Percentiles rank a stretch among this genome's conserved stretches.
Conservation (phyloP, 352 stramenopile species). For the Globisporangium polare region DNA sequence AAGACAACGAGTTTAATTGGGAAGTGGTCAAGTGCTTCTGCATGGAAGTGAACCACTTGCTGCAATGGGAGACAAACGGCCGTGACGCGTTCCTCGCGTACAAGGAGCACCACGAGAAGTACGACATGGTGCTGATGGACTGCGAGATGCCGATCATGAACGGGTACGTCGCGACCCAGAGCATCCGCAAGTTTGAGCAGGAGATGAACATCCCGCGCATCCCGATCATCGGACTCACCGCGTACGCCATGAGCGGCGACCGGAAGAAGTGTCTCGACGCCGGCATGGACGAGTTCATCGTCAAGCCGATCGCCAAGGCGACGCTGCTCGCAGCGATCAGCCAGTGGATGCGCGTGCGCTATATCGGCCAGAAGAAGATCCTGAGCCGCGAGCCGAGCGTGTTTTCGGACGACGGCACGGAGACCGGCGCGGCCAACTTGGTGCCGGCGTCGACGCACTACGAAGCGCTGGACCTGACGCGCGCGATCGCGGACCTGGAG, state of each 20-base stretch:
- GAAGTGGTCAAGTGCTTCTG: constrained; percentile 88
- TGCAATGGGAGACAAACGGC: constrained; percentile 83
- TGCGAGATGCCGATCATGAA: constrained; percentile 89
- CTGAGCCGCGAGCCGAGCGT: constrained; percentile 28
- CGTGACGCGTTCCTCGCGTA: constrained; percentile 67
- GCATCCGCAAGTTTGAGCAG: constrained; percentile 67
- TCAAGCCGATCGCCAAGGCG: constrained; percentile 79
- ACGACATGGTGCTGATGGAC: constrained; percentile 83
- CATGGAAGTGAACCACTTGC: constrained; percentile 70
- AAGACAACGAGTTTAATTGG: constrained; percentile 91
- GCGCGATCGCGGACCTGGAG: constrained; percentile 80
- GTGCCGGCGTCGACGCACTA: constrained; percentile 71
- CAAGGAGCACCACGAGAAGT: constrained; percentile 68
- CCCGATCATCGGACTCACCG: constrained; percentile 79
- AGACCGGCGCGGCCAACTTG: constrained; percentile 38
- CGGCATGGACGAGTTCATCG: constrained; percentile 86
- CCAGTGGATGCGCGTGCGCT: constrained; percentile 79
- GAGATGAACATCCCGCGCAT: constrained; percentile 66
- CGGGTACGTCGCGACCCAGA: constrained; percentile 67
- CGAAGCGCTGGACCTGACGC: constrained; percentile 69
- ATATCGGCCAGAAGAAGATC: constrained; percentile 54
- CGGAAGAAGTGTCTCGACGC: constrained; percentile 78
- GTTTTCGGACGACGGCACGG: constrained; percentile 30
- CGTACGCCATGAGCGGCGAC: constrained; percentile 83
- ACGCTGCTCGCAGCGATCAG: constrained; percentile 60